Evolutionary conservation across 2,329 filamentous ascomycete genomes (phyloP).

Genomic region (Aspergillus sp.): DNA sequence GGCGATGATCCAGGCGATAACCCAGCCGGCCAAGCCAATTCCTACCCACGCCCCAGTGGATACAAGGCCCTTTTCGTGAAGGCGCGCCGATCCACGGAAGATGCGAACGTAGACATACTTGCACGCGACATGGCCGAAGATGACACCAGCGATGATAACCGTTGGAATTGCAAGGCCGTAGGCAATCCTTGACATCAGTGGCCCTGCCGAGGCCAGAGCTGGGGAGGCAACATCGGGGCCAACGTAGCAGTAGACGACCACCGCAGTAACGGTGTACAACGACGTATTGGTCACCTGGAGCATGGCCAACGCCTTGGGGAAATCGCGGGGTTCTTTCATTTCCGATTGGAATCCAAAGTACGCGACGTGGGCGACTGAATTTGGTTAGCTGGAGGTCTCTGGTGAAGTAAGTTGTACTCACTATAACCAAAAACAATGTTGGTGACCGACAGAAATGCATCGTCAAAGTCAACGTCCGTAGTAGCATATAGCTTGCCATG

Average conservation of each 20-base stretch:
- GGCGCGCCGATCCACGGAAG: slow-evolving; percentile 50
- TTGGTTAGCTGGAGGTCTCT: too few relatives aligned
- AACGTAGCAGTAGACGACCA: slow-evolving; percentile 58
- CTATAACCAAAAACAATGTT: slow-evolving; percentile 65
- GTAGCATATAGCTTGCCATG: slow-evolving; percentile 26
- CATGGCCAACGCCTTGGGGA: slow-evolving; percentile 52
- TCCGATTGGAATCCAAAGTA: slow-evolving; percentile 60
- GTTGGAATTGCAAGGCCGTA: slow-evolving; percentile 61
- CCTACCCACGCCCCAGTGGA: slow-evolving; percentile 50
- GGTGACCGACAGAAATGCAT: slow-evolving; percentile 51
- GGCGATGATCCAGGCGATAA: slow-evolving; percentile 56
- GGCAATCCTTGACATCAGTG: slow-evolving; percentile 51
- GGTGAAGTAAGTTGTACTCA: too few relatives aligned
- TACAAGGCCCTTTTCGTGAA: slow-evolving; percentile 39
- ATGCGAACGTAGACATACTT: slow-evolving; percentile 58
- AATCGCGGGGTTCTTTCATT: slow-evolving; percentile 51
- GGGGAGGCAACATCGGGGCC: slow-evolving; percentile 54
- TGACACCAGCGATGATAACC: slow-evolving; percentile 60
- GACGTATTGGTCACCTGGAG: slow-evolving; percentile 51
- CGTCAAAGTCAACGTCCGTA: slow-evolving; percentile 37
- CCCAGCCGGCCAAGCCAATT: slow-evolving; percentile 48
- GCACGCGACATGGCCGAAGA: slow-evolving; percentile 56
- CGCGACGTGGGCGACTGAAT: slow-evolving; percentile 51
- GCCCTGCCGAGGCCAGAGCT: slow-evolving; percentile 53
- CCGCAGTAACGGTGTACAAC: slow-evolving; percentile 58